Evolutionary conservation across 106 monocot genomes (phyloP).

Genomic region (Allium cepa): DNA sequence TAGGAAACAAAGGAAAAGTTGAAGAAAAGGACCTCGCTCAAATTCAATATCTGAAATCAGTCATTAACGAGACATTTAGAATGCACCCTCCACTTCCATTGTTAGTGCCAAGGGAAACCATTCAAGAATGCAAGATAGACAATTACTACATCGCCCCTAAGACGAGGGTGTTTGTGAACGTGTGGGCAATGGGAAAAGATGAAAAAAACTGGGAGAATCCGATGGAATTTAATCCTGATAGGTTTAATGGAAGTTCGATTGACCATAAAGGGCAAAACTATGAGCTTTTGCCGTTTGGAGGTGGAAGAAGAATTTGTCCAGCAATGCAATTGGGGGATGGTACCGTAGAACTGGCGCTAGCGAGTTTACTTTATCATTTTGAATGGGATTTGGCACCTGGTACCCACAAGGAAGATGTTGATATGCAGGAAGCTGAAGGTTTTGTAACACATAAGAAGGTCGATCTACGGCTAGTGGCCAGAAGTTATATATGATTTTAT

Average conservation of each 20-base stretch:
- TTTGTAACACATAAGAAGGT: neutral
- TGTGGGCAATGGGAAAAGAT: neutral
- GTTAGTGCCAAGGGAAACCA: neutral
- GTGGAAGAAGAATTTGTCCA: neutral
- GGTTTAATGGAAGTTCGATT: neutral
- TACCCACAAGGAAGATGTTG: neutral
- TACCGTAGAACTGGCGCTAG: neutral
- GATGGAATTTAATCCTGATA: neutral
- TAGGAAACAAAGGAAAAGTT: neutral
- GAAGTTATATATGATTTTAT: no score
- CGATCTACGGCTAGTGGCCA: neutral
- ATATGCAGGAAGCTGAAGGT: slow-evolving; percentile 3
- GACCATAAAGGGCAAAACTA: neutral
- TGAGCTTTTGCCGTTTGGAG: neutral
- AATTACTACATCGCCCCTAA: neutral
- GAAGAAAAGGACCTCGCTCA: neutral
- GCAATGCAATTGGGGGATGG: neutral
- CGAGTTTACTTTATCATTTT: slow-evolving; percentile 7
- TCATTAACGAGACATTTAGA: neutral
- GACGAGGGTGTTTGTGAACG: neutral
- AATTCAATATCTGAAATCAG: neutral
- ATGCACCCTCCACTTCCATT: neutral
- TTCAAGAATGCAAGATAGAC: neutral
- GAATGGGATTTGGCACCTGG: slow-evolving; percentile 6
- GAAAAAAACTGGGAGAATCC: neutral